A percentile compares a stretch with the other conserved stretches of the same genome.
phyloP scores from a whole-genome alignment of 164 flowering plant species.

The Vitis amurensis region DNA sequence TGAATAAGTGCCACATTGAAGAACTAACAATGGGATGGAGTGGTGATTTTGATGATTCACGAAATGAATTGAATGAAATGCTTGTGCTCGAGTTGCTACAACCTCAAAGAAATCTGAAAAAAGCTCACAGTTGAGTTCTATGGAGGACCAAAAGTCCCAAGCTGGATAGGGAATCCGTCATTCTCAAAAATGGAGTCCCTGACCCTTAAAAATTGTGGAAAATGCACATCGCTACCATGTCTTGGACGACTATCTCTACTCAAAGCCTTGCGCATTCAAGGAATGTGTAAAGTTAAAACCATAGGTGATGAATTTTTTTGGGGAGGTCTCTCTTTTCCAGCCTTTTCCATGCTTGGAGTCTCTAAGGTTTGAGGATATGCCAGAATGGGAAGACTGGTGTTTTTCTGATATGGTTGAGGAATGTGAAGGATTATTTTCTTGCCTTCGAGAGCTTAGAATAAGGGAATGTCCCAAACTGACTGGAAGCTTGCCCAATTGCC shows the following conservation, averaged over 20 bases:
- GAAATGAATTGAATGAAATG: neutral
- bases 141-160: constrained; percentile 5
- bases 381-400: neutral
- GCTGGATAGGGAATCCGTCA: constrained; percentile 7
- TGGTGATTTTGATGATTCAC: neutral
- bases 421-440: neutral
- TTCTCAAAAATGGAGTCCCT: neutral
- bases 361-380: neutral
- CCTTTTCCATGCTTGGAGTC: constrained; percentile 1
- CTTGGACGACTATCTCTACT: constrained; percentile 7
- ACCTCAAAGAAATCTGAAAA: constrained; percentile 13
- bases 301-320: neutral
- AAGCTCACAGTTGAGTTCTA: constrained; percentile 1
- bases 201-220: neutral
- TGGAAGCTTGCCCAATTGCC: neutral
- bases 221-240: neutral
- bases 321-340: neutral
- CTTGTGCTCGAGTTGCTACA: constrained; percentile 5
- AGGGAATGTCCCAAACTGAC: neutral
- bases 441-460: neutral
- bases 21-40: constrained; percentile 4
- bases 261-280: neutral
- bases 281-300: neutral
- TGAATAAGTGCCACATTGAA: constrained; percentile 2
- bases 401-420: neutral